These are phyloP conservation scores for Vitis rupestris DNA, from an alignment of 164 flowering plant species.

Conservation along the genomic window DNA sequence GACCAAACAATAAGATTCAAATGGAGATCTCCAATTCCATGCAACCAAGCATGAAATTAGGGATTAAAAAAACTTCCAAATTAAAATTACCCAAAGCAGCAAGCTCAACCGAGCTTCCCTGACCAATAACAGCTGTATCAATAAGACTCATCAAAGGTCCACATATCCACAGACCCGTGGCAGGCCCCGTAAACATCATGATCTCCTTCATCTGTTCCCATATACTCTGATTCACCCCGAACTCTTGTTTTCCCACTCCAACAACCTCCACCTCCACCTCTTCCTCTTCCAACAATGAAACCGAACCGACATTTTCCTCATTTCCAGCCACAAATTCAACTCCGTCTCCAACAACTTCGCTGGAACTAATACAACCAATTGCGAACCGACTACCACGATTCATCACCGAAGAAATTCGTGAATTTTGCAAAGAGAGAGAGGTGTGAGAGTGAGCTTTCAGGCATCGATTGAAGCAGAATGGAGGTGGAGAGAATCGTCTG, in stretches of 20 bases:
- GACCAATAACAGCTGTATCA: constrained; percentile 93
- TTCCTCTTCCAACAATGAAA: background rate
- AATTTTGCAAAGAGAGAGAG: background rate
- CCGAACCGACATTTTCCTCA: background rate
- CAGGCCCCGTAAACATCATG: constrained; percentile 80
- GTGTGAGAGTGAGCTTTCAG: too few species aligned
- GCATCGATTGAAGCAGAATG: background rate
- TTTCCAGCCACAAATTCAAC: background rate
- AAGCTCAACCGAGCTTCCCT: constrained; percentile 86
- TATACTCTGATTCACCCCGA: constrained; percentile 40
- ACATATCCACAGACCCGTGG: constrained; percentile 83
- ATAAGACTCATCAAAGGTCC: constrained; percentile 94
- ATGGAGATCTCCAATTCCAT: too few species aligned
- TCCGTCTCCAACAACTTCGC: constrained; percentile 8
- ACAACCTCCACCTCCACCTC: constrained; percentile 6
- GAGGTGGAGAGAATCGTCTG: constrained; percentile 5
- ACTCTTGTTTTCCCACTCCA: too few species aligned
- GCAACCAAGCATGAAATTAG: too few species aligned
- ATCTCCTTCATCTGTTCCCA: constrained; percentile 78
- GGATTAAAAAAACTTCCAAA: background rate
- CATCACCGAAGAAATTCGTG: background rate
- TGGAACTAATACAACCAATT: constrained; percentile 20
- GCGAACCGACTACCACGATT: background rate
- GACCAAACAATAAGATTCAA: background rate
- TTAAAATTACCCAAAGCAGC: constrained; percentile 80